Conservation (phyloP, 225 moss, liverwort and hornwort species). For the Polytrichum commune region DNA sequence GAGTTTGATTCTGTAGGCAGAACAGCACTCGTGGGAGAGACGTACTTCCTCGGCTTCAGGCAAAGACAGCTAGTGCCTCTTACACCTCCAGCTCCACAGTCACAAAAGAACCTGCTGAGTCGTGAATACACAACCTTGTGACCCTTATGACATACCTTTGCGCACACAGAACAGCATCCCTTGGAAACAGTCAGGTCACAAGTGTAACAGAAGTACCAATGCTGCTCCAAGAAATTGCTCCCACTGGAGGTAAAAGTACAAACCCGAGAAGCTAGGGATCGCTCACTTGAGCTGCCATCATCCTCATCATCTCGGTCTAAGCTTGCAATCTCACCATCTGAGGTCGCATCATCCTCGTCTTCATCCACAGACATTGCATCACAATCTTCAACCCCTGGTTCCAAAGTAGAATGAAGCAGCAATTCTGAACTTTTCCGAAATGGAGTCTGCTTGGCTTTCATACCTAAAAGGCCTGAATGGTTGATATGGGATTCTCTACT, state of each 20-base stretch:
- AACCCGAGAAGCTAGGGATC: conserved; percentile 82
- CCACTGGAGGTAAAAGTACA: conserved; percentile 99
- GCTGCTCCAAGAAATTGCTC: conserved; percentile 99
- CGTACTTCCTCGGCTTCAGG: conserved; percentile 93
- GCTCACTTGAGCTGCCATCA: conserved; percentile 82
- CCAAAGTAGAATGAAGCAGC: conserved; percentile 60
- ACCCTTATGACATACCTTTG: conserved; percentile 92
- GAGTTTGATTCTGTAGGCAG: conserved; percentile 53
- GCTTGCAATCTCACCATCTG: conserved; percentile 97
- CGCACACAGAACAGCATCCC: conserved; percentile 99
- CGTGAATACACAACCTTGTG: conserved; percentile 99
- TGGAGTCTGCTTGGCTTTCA: conserved; percentile 57
- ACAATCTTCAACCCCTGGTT: conserved; percentile 65
- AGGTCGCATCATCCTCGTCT: conserved; percentile 97
- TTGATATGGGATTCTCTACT: conserved; percentile 42
- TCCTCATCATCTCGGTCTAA: conserved; percentile 97
- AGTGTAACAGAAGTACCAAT: conserved; percentile 99
- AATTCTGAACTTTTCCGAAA: conserved; percentile 76
- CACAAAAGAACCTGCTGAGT: conserved; percentile 98
- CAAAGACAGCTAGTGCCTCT: conserved; percentile 93
- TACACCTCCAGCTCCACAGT: conserved; percentile 98
- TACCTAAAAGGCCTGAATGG: conserved; percentile 21
- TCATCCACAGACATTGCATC: conserved; percentile 97
- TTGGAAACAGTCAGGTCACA: conserved; percentile 98
- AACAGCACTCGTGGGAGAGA: conserved; percentile 54